Evolutionary conservation across 2,329 filamentous ascomycete species (phyloP).

Genomic region (Fusarium irregulare): DNA sequence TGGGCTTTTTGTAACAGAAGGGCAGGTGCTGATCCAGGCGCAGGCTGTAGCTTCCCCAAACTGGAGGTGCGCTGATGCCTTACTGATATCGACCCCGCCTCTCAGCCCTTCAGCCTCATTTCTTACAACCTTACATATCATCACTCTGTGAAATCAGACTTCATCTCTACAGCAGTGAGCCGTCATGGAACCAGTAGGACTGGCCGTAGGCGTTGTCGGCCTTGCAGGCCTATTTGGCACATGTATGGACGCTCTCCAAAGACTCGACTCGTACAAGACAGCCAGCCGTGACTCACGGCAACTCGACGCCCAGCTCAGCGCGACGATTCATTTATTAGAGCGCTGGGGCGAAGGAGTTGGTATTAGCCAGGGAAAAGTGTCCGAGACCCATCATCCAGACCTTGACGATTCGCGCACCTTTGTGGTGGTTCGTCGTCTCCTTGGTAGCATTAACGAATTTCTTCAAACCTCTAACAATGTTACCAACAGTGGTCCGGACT

Average conservation of each 20-base stretch:
- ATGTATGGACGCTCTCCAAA: background rate
- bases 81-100: background rate
- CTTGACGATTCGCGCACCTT: background rate
- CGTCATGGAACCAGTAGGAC: background rate
- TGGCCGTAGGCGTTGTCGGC: background rate
- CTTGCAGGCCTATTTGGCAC: background rate
- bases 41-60: too few species aligned
- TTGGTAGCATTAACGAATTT: background rate
- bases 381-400: background rate
- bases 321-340: background rate
- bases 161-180: too few species aligned
- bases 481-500: fast-evolving
- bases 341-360: background rate
- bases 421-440: fast-evolving
- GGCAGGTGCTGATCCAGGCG: too few species aligned
- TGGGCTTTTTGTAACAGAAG: too few species aligned
- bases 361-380: background rate
- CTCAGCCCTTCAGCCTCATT: background rate
- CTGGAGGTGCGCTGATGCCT: too few species aligned
- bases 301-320: background rate
- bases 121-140: too few species aligned
- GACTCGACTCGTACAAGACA: background rate
- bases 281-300: background rate
- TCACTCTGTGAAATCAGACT: too few species aligned
- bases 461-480: fast-evolving